A percentile compares a stretch with the other conserved stretches of the same genome.
Conservation (phyloP, 1,139 yeast species). For the Blastobotrys capitulatus region DNA sequence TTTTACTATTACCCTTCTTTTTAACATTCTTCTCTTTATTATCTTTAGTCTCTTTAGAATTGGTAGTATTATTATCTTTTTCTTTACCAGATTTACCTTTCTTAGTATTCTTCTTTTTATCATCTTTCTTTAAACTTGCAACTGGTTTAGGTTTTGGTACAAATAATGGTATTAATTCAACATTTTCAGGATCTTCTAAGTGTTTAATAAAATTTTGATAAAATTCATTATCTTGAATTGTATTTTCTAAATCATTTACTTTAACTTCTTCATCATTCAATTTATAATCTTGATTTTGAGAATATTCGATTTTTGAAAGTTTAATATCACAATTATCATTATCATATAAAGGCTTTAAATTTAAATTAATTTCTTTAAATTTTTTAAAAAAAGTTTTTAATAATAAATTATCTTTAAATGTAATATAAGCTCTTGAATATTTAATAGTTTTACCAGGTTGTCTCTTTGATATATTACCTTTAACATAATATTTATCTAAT, state of each 20-base stretch:
- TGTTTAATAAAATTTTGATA: slow-evolving; percentile 17
- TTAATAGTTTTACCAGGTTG: slow-evolving; percentile 15
- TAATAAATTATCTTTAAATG: slow-evolving; percentile 13
- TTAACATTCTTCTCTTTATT: slow-evolving; percentile 7
- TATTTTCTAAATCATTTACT: slow-evolving; percentile 16
- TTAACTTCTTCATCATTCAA: slow-evolving; percentile 9
- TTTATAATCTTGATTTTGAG: slow-evolving; percentile 23
- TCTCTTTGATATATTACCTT: slow-evolving; percentile 31
- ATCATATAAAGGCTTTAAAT: slow-evolving; percentile 11
- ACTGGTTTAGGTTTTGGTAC: slow-evolving; percentile 1
- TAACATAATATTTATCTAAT: slow-evolving; percentile 32
- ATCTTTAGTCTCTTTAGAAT: neutral
- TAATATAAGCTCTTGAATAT: slow-evolving; percentile 21
- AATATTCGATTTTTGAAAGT: slow-evolving; percentile 20
- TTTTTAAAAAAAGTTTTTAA: slow-evolving; percentile 18
- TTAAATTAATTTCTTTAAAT: slow-evolving; percentile 14
- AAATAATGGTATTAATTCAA: neutral
- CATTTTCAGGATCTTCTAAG: slow-evolving; percentile 1
- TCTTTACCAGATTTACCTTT: no score
- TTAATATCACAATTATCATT: slow-evolving; percentile 7
- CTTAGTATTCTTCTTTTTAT: neutral
- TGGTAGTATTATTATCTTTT: neutral
- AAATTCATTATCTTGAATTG: slow-evolving; percentile 19
- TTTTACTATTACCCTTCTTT: neutral
- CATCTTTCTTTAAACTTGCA: neutral